Evolutionary conservation across 768 basidiomycete species (phyloP), one percentile per base, ranked within the genome.

Genomic region (Suillus alpinus): DNA sequence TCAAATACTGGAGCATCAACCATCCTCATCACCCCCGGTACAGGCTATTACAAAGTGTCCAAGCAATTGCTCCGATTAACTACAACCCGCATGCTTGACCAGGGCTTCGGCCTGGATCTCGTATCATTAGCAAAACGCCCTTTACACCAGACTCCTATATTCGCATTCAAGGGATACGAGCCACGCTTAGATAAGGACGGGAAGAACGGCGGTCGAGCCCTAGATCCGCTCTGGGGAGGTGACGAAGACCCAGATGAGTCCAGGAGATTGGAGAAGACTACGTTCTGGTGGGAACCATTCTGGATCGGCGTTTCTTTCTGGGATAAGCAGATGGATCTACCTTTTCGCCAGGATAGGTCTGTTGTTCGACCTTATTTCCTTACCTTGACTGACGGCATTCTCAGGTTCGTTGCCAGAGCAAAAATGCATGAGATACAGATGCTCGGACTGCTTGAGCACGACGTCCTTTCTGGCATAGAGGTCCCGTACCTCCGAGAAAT

Each of bases 351-450:
- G 65, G 92, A 93, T 72, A 83, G 92, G 91, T 91, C 59, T 67
- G 61, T 59, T 46, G 3, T 65, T 31, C 3, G 6, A 41, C 10
- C 39, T 31, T 51, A 58, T 64, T 36, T 32, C 20, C 43, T 34
- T 18, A 4, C 57, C 23, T n/a, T 39, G 31, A 61, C 46, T 34
- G 39, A 32, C 26, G 29, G n/a, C 7, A 51, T 65, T 55, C 41
- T 18, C 65, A 95, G 96, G 62, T 98, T 98, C 70, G 80, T 98
- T 29, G 89, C 94, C 6, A 86, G 96, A 34, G 94, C 92, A n/a
- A 92, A 93, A 76, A 96, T 97, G 94, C 92, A 94, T 67, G 92
- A 95, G 69, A 94, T 97, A 41, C 91, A 97, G 69, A 95, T 93
- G 91, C 83, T 97, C 1, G 95, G 95, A 6, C 77, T 96, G 9